Conservation (phyloP, 2,329 filamentous ascomycete genomes). For the Eurotiales sp. region DNA sequence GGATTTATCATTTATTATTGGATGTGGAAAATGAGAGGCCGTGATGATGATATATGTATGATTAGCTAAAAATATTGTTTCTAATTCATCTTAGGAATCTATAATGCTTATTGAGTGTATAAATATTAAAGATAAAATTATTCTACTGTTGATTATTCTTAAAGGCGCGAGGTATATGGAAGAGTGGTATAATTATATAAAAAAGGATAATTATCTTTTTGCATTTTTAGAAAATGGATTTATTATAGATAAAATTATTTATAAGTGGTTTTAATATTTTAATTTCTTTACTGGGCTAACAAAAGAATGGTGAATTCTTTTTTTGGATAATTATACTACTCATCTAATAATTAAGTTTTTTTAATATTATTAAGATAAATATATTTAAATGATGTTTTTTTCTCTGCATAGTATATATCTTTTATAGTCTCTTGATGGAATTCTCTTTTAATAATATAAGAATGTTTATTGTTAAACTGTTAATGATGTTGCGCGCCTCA, state of each 20-base stretch:
- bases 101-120: too few relatives aligned
- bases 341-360: not conserved
- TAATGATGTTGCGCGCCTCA: not conserved
- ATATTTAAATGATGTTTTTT: not conserved
- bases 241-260: not conserved
- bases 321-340: not conserved
- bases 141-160: not conserved
- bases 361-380: not conserved
- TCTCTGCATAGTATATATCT: not conserved
- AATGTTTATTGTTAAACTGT: not conserved
- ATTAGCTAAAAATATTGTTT: not conserved
- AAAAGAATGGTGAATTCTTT: not conserved
- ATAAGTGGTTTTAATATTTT: not conserved
- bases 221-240: not conserved
- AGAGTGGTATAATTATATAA: not conserved
- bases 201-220: not conserved
- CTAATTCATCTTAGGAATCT: not conserved
- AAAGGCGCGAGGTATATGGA: not conserved
- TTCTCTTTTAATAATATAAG: not conserved
- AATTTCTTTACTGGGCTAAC: not conserved
- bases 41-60: not conserved
- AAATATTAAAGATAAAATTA: too few relatives aligned
- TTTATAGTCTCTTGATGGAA: not conserved
- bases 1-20: not conserved
- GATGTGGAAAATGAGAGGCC: not conserved